Percentiles rank a stretch among this genome's conserved stretches.
phyloP scores from a whole-genome alignment of 805 yeast species.

The Lachancea sp. region DNA sequence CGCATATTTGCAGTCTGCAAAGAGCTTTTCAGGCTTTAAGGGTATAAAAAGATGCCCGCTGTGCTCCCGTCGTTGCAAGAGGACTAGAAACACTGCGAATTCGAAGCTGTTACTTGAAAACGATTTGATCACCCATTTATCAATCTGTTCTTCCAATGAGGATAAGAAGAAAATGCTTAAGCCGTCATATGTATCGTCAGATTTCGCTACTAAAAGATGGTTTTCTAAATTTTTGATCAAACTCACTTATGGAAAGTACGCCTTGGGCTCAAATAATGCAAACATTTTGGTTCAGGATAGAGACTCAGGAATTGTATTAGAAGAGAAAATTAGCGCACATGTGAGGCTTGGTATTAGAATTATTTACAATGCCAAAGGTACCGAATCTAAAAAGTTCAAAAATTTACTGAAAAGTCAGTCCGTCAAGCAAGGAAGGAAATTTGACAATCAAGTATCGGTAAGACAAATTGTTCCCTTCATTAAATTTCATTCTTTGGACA shows the following conservation, averaged over 20 bases:
- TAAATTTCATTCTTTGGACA: constrained; percentile 72
- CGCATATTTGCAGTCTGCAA: constrained; percentile 41
- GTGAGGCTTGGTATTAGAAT: constrained; percentile 83
- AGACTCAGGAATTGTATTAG: constrained; percentile 78
- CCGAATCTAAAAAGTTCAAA: constrained; percentile 52
- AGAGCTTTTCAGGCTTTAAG: constrained; percentile 31
- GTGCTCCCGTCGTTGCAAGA: constrained; percentile 57
- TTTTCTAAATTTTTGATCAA: constrained; percentile 75
- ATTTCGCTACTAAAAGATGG: constrained; percentile 84
- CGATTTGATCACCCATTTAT: constrained; percentile 80
- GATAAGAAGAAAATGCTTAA: constrained; percentile 62
- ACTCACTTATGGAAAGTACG: constrained; percentile 81
- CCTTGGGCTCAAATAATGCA: constrained; percentile 84
- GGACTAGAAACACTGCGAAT: constrained; percentile 38
- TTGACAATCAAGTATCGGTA: constrained; percentile 63
- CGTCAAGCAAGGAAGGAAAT: constrained; percentile 75
- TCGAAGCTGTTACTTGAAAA: constrained; percentile 34
- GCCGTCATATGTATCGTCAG: constrained; percentile 68
- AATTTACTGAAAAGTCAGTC: constrained; percentile 59
- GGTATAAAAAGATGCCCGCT: constrained; percentile 72
- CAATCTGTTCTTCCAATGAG: constrained; percentile 75
- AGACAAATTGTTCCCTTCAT: constrained; percentile 69
- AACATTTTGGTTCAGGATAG: constrained; percentile 93
- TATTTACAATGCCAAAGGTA: constrained; percentile 67
- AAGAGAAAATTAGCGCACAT: constrained; percentile 86